Percentiles rank a stretch among this genome's conserved stretches.
phyloP scores from a whole-genome alignment of 768 basidiomycete genomes.

The Gloeophyllum trabeum region DNA sequence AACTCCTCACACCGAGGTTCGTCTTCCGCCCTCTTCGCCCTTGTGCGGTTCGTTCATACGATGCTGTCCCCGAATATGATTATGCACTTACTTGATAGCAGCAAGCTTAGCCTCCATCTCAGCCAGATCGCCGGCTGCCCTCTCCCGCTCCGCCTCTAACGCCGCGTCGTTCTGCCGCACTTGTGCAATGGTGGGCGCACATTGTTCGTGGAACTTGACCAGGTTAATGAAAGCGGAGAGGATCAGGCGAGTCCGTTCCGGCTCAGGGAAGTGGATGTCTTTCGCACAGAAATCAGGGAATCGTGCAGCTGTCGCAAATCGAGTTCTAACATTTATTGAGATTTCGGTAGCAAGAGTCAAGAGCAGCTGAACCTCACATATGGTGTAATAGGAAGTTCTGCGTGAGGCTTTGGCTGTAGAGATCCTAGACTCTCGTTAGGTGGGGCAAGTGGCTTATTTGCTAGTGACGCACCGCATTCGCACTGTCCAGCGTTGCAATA shows the following conservation, averaged over 20 bases:
- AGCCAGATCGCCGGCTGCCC: constrained; percentile 33
- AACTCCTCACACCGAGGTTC: constrained; percentile 58
- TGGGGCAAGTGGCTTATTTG: neutral
- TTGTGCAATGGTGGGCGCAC: constrained; percentile 46
- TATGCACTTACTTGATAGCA: constrained; percentile 38
- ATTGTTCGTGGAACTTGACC: constrained; percentile 79
- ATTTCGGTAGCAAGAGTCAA: neutral
- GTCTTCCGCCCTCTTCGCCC: constrained; percentile 53
- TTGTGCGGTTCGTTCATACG: constrained; percentile 17
- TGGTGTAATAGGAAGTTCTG: constrained; percentile 62
- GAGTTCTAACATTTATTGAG: constrained; percentile 29
- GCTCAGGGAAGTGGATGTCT: constrained; percentile 65
- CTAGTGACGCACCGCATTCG: constrained; percentile 36
- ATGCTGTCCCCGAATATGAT: neutral
- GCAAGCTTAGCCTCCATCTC: constrained; percentile 41
- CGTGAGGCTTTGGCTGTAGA: constrained; percentile 46
- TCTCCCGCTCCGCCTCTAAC: constrained; percentile 51
- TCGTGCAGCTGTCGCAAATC: constrained; percentile 63
- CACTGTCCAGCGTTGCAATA: constrained; percentile 35
- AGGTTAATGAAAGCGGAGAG: constrained; percentile 91
- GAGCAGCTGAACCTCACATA: constrained; percentile 30
- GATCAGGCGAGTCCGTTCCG: constrained; percentile 60
- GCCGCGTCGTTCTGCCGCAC: constrained; percentile 49
- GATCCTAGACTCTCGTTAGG: constrained; percentile 34
- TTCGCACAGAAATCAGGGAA: constrained; percentile 68